Base-by-base conservation (phyloP, 2,329 filamentous ascomycete genomes). In the Xylariaceae sp. region DNA sequence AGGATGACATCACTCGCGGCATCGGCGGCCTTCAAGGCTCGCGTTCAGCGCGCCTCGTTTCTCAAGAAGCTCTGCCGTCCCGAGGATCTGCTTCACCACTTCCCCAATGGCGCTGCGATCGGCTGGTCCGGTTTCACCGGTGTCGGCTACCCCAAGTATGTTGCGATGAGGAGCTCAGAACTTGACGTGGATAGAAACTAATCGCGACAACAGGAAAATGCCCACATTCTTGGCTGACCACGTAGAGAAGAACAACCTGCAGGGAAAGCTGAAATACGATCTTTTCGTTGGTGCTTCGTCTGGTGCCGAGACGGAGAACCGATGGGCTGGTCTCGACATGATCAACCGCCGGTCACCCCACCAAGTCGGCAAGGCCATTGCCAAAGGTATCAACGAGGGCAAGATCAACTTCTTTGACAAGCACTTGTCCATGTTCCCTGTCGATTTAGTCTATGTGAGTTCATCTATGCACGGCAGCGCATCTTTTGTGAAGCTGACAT, bases 321-420 rank as follows among this genome's bases (percentile, higher is more conserved):
- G 91, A 74, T 96, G 92, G 92, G 91, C 92, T n/a, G 75, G 78
- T 3, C 78, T 93, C 64, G 88, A 96, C 76, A 96, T 96, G 91
- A 96, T 96, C 69, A 88, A 93, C 77, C 82, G 90, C 59, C 84
- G 91, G 58, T 84, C 85, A 67, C 91, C 91, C 58, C 91, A 96
- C 76, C 91, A 96, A 73, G 91, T 96, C 62, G 91, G 91, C 71
- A 96, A 95, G 79, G 83, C 89, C 60, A 96, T 96, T 66, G 85
- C 91, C 62, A 93, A 90, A 78, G 91, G 91, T 8, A 95, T 96
- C 77, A 96, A 96, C 74, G 86, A 88, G 68, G 91, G 91, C 49
- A 82, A 88, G 66, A 96, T 96, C 76, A 86, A 93, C 64, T 96
- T 96, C 76, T 96, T 95, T 72, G 91, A 96, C 74, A 96, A 96